Conservation (phyloP, 2,329 filamentous ascomycete species). For the Clonostachys rhizophaga region DNA sequence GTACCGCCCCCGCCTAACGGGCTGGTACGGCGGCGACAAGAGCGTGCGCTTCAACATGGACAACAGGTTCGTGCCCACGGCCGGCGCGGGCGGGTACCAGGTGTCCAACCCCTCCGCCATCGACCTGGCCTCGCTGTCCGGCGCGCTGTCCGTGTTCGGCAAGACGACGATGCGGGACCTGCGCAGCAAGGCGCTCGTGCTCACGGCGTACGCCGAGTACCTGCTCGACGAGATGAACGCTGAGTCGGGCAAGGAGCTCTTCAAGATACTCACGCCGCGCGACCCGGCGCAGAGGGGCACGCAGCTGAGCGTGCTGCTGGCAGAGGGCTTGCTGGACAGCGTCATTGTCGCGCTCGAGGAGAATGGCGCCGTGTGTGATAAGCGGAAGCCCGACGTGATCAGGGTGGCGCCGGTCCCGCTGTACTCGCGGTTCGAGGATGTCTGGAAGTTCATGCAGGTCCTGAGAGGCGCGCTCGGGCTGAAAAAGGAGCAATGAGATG, state of each 20-base stretch:
- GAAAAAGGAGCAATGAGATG: slow-evolving; percentile 1
- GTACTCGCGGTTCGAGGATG: slow-evolving; percentile 77
- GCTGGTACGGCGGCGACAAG: slow-evolving; percentile 88
- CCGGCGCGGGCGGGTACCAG: slow-evolving; percentile 78
- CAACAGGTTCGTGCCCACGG: slow-evolving; percentile 71
- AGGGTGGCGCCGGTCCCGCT: slow-evolving; percentile 78
- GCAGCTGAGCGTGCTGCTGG: slow-evolving; percentile 70
- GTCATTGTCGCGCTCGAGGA: slow-evolving; percentile 61
- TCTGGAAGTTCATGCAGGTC: slow-evolving; percentile 44
- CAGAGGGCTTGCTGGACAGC: slow-evolving; percentile 63
- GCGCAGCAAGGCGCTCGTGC: slow-evolving; percentile 62
- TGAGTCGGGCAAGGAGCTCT: slow-evolving; percentile 30
- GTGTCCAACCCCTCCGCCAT: slow-evolving; percentile 78
- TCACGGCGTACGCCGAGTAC: slow-evolving; percentile 75
- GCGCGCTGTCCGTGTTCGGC: slow-evolving; percentile 69
- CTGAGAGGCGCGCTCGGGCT: slow-evolving; percentile 23
- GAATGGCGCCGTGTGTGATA: slow-evolving; percentile 72
- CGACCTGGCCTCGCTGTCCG: slow-evolving; percentile 71
- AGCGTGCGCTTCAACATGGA: slow-evolving; percentile 76
- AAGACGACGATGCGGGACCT: slow-evolving; percentile 66
- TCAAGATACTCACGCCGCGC: slow-evolving; percentile 64
- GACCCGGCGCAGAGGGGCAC: slow-evolving; percentile 67
- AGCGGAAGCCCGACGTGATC: slow-evolving; percentile 81
- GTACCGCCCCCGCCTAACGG: slow-evolving; percentile 65
- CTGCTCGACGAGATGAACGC: slow-evolving; percentile 46